A percentile compares a stretch with the other conserved stretches of the same genome.
phyloP scores from a whole-genome alignment of 345 rosid species.

The Clausena lansium region DNA sequence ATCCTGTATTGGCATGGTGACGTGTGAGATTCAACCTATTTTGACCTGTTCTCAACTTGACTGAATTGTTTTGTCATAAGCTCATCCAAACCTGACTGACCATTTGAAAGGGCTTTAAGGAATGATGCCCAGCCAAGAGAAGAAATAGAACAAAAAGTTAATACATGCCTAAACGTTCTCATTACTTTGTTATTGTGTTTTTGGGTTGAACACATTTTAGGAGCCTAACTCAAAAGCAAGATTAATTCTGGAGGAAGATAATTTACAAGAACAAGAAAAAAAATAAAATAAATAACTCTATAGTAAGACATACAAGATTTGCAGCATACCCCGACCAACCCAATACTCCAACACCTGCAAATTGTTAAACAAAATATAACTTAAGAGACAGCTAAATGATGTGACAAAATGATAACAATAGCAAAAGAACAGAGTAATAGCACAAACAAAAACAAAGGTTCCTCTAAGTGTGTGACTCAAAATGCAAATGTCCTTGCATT shows the following conservation, averaged over 20 bases:
- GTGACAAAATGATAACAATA: not conserved
- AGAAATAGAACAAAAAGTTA: not conserved
- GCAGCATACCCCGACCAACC: conserved; percentile 98
- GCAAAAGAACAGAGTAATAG: not conserved
- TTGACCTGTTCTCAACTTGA: not conserved
- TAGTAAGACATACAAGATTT: conserved; percentile 76
- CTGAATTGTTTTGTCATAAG: not conserved
- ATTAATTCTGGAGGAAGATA: not conserved
- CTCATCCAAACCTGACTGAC: not conserved
- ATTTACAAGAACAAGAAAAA: not conserved
- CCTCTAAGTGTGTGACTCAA: not conserved
- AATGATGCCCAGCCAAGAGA: not conserved
- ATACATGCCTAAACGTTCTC: not conserved
- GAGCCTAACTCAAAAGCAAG: not conserved
- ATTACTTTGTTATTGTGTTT: not conserved
- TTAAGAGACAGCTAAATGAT: not conserved
- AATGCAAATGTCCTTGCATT: not conserved
- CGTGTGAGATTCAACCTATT: not conserved
- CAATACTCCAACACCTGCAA: conserved; percentile 85
- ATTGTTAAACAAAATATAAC: not conserved
- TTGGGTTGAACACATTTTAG: not conserved
- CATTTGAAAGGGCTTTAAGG: not conserved
- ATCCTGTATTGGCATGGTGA: not conserved
- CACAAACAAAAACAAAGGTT: not conserved
- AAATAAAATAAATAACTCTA: conserved; percentile 19